Evolutionary conservation across 306 rosid genomes (phyloP).

Genomic region (Cicer yamashitae): DNA sequence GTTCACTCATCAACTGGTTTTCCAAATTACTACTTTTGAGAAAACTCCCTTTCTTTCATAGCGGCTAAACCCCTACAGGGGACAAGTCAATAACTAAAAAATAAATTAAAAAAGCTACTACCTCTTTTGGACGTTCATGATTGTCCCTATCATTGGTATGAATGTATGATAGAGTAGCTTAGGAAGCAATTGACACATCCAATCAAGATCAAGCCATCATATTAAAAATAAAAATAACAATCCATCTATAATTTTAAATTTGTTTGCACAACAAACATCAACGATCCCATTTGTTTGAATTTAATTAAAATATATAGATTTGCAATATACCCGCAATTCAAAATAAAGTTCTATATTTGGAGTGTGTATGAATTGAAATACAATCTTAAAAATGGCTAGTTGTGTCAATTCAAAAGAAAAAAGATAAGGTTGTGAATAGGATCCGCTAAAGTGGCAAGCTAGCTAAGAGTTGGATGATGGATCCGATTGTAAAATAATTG

Average conservation of each 20-base stretch:
- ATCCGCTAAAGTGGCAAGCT: no score
- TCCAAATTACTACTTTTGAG: constrained; percentile 34
- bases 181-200: constrained; percentile 37
- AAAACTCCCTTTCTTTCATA: constrained; percentile 38
- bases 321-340: no score
- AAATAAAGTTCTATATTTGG: no score
- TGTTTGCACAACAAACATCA: no score
- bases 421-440: constrained; percentile 9
- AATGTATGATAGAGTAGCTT: background rate
- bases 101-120: background rate
- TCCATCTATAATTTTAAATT: no score
- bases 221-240: background rate
- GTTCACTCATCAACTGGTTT: constrained; percentile 1
- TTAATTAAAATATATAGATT: no score
- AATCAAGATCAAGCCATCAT: constrained; percentile 12
- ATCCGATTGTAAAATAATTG: constrained; percentile 46
- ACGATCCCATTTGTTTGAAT: no score
- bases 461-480: no score
- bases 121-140: constrained; percentile 44
- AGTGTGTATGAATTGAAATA: no score
- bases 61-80: constrained; percentile 42
- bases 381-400: no score
- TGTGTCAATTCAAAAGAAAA: no score
- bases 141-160: constrained; percentile 44
- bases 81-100: constrained; percentile 45